Conservation (phyloP, 2,329 filamentous ascomycete genomes). For the Trichophyton benhamiae region DNA sequence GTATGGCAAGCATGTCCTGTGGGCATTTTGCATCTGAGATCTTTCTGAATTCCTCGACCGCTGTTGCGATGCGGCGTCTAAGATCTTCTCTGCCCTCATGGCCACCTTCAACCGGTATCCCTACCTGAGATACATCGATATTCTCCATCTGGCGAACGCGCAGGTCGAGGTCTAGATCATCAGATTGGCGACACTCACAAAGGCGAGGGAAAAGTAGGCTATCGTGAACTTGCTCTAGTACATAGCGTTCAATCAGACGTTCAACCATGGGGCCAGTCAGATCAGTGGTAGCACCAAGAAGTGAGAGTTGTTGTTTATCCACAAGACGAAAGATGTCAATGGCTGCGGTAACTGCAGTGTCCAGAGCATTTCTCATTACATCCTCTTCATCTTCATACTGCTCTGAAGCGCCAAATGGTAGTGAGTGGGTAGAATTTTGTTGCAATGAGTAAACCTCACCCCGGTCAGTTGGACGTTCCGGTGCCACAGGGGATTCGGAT, state of each 20-base stretch:
- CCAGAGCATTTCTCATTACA: conserved; percentile 73
- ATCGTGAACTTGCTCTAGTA: conserved; percentile 85
- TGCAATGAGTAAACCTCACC: conserved; percentile 24
- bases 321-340: conserved; percentile 94
- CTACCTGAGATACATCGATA: conserved; percentile 88
- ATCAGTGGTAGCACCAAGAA: conserved; percentile 84
- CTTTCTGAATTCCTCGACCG: conserved; percentile 79
- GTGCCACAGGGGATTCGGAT: conserved; percentile 33
- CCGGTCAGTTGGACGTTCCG: conserved; percentile 30
- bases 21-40: conserved; percentile 66
- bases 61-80: conserved; percentile 59
- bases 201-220: conserved; percentile 70
- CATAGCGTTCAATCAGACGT: conserved; percentile 84
- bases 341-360: conserved; percentile 81
- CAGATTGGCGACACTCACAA: conserved; percentile 61
- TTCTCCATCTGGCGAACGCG: conserved; percentile 88
- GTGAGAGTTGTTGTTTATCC: conserved; percentile 86
- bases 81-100: conserved; percentile 69
- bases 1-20: conserved; percentile 74
- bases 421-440: conserved; percentile 18
- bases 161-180: conserved; percentile 77
- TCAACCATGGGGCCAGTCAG: conserved; percentile 86
- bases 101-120: conserved; percentile 72
- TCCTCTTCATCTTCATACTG: conserved; percentile 86
- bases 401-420: conserved; percentile 48